Evolutionary conservation across 495 filamentous ascomycete genomes (phyloP).

Genomic region (Hyaloscypha variabilis): DNA sequence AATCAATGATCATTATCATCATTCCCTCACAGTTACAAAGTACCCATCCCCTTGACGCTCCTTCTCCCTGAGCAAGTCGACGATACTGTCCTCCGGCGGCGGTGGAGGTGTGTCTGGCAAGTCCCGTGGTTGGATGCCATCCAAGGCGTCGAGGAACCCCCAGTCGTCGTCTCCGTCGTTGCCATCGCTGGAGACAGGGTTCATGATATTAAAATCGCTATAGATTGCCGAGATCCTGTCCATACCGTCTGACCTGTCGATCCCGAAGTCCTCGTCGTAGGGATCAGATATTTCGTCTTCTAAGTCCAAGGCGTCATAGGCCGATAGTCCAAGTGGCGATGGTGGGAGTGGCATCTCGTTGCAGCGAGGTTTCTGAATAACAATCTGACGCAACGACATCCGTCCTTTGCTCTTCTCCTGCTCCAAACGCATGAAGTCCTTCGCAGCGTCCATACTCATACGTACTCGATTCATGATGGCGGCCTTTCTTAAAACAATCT

Average conservation of each 20-base stretch:
- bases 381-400: slow-evolving; percentile 27
- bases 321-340: slow-evolving; percentile 44
- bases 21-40: slow-evolving; percentile 28
- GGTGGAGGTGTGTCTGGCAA: slow-evolving; percentile 31
- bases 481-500: slow-evolving; percentile 51
- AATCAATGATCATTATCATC: slow-evolving; percentile 12
- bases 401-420: slow-evolving; percentile 21
- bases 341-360: slow-evolving; percentile 38
- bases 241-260: slow-evolving; percentile 5
- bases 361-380: slow-evolving; percentile 27
- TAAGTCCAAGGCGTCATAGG: slow-evolving; percentile 51
- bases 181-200: slow-evolving; percentile 24
- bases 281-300: slow-evolving; percentile 42
- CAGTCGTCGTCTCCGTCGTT: slow-evolving; percentile 32
- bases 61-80: slow-evolving; percentile 36
- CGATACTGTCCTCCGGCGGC: slow-evolving; percentile 28
- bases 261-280: slow-evolving; percentile 10
- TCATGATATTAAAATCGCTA: slow-evolving; percentile 40
- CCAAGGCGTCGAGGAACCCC: slow-evolving; percentile 49
- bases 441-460: slow-evolving; percentile 37
- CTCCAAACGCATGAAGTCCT: slow-evolving; percentile 26
- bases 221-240: slow-evolving; percentile 31
- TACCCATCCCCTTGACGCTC: slow-evolving; percentile 36
- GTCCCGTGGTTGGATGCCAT: slow-evolving; percentile 38
- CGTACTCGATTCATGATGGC: slow-evolving; percentile 58